A percentile compares a stretch with the other conserved stretches of the same genome.
Evolutionary conservation across 352 stramenopile species (phyloP).

Genomic region (Phytophthora foliorum): DNA sequence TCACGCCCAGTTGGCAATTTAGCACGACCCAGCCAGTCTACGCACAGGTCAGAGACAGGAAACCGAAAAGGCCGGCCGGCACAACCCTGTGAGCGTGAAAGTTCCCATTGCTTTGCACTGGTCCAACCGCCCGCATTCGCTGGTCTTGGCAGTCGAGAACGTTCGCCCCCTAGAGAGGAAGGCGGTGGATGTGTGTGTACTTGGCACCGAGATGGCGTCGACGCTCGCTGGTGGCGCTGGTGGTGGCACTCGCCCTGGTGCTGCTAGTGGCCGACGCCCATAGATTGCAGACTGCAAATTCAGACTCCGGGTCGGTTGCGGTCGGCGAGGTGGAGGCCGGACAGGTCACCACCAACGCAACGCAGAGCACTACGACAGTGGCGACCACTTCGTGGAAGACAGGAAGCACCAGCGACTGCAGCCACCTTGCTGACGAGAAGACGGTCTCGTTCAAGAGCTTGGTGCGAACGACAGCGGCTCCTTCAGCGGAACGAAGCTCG

Average conservation of each 20-base stretch:
- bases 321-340: slow-evolving; percentile 14
- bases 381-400: slow-evolving; percentile 17
- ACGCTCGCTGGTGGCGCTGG: slow-evolving; percentile 9
- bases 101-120: slow-evolving; percentile 27
- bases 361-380: slow-evolving; percentile 22
- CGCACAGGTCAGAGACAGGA: slow-evolving; percentile 36
- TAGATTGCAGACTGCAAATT: slow-evolving; percentile 1
- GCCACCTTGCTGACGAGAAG: slow-evolving; percentile 13
- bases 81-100: slow-evolving; percentile 16
- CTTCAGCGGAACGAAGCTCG: not conserved
- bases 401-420: slow-evolving; percentile 18
- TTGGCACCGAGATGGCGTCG: slow-evolving; percentile 41
- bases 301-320: slow-evolving; percentile 1
- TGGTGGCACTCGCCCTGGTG: slow-evolving; percentile 9
- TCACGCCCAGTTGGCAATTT: slow-evolving; percentile 20
- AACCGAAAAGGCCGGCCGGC: slow-evolving; percentile 28
- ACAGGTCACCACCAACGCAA: slow-evolving; percentile 28
- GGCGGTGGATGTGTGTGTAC: slow-evolving; percentile 37
- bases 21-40: slow-evolving; percentile 15
- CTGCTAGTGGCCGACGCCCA: slow-evolving; percentile 17
- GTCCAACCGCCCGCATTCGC: slow-evolving; percentile 3
- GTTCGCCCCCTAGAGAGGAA: slow-evolving; percentile 15
- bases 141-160: slow-evolving; percentile 38
- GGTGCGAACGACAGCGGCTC: slow-evolving; percentile 12
- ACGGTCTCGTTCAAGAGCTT: slow-evolving; percentile 34